A percentile compares a stretch with the other conserved stretches of the same genome.
Conservation (phyloP, 441 rosid species). For the Raphanus hybrid region DNA sequence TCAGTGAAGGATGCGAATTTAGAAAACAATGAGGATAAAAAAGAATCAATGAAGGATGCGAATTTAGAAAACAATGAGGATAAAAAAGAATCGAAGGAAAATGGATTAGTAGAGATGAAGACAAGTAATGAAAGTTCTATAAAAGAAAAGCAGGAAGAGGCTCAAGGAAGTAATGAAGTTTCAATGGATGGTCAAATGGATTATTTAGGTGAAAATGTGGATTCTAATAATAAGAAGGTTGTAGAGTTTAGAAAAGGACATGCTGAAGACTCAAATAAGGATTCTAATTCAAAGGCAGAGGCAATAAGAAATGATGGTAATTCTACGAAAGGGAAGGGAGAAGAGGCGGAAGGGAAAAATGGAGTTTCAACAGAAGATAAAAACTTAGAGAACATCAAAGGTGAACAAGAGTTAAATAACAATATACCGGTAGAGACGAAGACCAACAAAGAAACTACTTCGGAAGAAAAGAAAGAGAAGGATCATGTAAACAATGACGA, state of each 20-base stretch:
- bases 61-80: constrained; percentile 9
- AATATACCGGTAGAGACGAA: not conserved
- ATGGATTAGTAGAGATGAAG: not conserved
- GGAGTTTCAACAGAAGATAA: not conserved
- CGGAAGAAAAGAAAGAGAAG: not conserved
- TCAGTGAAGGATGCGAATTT: not conserved
- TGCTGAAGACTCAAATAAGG: not conserved
- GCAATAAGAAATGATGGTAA: not conserved
- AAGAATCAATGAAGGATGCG: not conserved
- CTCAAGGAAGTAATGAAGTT: not conserved
- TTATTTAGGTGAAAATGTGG: not conserved
- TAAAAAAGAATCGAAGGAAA: not conserved
- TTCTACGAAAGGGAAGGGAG: not conserved
- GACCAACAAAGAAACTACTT: not conserved
- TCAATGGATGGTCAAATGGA: not conserved
- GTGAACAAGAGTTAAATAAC: not conserved
- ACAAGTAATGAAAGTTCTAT: not conserved
- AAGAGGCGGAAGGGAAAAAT: constrained; percentile 6
- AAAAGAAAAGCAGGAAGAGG: not conserved
- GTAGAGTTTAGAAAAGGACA: not conserved
- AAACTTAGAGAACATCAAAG: not conserved
- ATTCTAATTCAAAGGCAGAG: not conserved
- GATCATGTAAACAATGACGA: not conserved
- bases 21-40: not conserved
- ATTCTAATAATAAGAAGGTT: not conserved